Evolutionary conservation across 768 basidiomycete species (phyloP).

Genomic region (Trametes gibbosa): DNA sequence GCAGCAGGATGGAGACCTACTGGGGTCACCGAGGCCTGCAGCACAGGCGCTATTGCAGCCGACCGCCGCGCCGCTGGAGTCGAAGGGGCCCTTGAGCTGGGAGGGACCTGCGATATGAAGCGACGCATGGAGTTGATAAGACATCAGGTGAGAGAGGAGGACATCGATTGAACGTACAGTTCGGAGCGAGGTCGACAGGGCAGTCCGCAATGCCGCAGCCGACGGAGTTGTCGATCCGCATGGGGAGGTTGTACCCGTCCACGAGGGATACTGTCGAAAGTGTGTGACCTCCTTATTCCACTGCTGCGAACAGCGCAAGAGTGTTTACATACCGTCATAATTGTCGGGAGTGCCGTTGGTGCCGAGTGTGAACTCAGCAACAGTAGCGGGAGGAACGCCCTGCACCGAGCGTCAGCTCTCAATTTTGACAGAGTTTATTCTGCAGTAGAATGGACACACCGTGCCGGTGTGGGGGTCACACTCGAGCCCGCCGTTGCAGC

Average conservation of each 20-base stretch:
- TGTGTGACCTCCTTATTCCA: no score
- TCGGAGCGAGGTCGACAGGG: slow-evolving; percentile 35
- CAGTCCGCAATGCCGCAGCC: slow-evolving; percentile 34
- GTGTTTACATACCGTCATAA: slow-evolving; percentile 31
- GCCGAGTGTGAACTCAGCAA: slow-evolving; percentile 37
- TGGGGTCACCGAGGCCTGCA: slow-evolving; percentile 38
- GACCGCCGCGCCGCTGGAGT: slow-evolving; percentile 34
- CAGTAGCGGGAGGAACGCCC: slow-evolving; percentile 36
- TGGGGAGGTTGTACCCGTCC: slow-evolving; percentile 35
- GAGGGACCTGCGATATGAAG: slow-evolving; percentile 28
- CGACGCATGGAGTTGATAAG: background rate
- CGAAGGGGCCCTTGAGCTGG: slow-evolving; percentile 33
- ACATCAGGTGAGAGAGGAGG: background rate
- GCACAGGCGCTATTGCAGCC: slow-evolving; percentile 45
- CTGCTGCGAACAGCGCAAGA: no score
- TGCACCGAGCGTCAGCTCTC: background rate
- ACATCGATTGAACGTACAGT: slow-evolving; percentile 30
- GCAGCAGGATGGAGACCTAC: slow-evolving; percentile 21
- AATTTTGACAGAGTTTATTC: no score
- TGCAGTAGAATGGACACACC: slow-evolving; percentile 17
- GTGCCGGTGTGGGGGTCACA: slow-evolving; percentile 39
- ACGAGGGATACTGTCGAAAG: slow-evolving; percentile 34
- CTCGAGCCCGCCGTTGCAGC: slow-evolving; percentile 38
- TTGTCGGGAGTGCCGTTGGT: slow-evolving; percentile 29
- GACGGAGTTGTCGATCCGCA: slow-evolving; percentile 31